Evolutionary conservation across 148 eudicot species (phyloP), one percentile per base, ranked within the genome.

Genomic region (Spergularia bocconei): DNA sequence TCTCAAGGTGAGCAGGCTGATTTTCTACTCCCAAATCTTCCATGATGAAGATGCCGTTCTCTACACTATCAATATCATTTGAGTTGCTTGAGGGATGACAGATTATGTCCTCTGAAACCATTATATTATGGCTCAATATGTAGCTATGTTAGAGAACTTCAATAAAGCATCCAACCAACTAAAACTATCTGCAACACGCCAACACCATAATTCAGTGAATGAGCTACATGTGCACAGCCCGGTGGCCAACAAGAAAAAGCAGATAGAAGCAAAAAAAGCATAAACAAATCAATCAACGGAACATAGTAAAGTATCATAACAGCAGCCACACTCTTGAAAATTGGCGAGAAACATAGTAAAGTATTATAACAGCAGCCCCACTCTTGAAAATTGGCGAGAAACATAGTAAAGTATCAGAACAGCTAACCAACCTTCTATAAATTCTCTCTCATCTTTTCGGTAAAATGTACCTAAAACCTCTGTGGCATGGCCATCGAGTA

Each of bases 1-100:
- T 78, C 47, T 51, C 55, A 0, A 68, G 52, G 16, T 56, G 54
- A 71, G 65, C 13, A n/a, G 13, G 65, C 20, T 69, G 39, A 57
- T 56, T 58, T 21, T 71, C 82, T 64, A 65, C 70, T 61, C 71
- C 79, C 66, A 74, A 17, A 51, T 81, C 87, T 21, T 81, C 87
- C 75, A 84, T 76, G 23, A 13, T 52, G 52, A 78, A 84, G 41
- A 81, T 59, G 33, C 33, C 79, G 67, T 72, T 80, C 63, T 61
- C 64, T 58, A 50, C 71, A 44, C 73, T 48, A 38, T 21, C 60
- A 11, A 41, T 39, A 72, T 52, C 61, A 76, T 66, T 60, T 66
- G 76, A 38, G 13, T 67, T 57, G 7, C 48, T 67, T 11, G 77
- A 71, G 33, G 52, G 12, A 57, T 57, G 58, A 16, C 15, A 77